phyloP scores from a whole-genome alignment of 768 basidiomycete species.

The Tephrocybe sp. region DNA sequence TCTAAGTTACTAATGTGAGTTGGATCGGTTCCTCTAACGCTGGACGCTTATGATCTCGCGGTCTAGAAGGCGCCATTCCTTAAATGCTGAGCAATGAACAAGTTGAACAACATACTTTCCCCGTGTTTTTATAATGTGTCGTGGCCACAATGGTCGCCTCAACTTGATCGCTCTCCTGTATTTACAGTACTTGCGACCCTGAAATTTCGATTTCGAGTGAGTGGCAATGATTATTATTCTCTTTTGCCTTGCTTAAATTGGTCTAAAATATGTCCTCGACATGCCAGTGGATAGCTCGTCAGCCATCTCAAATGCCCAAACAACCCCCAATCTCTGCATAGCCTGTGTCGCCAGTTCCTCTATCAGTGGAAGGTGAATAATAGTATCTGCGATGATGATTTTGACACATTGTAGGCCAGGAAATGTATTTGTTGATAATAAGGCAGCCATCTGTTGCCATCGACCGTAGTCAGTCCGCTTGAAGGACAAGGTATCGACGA shows the following conservation, averaged over 20 bases:
- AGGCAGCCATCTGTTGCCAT: slow-evolving; percentile 1
- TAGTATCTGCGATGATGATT: neutral
- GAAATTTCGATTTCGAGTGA: too few species aligned
- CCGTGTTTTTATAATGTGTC: too few species aligned
- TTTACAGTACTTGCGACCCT: too few species aligned
- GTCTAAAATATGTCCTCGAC: too few species aligned
- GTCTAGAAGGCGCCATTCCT: too few species aligned
- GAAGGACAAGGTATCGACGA: slow-evolving; percentile 8
- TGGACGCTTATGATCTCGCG: neutral
- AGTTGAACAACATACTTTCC: too few species aligned
- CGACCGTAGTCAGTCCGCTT: slow-evolving; percentile 3
- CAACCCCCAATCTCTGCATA: neutral
- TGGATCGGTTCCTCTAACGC: neutral
- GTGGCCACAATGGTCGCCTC: too few species aligned
- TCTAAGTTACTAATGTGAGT: slow-evolving; percentile 16
- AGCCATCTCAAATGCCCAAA: slow-evolving; percentile 7
- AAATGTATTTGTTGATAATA: neutral
- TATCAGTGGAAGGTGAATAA: slow-evolving; percentile 4
- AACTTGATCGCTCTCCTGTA: too few species aligned
- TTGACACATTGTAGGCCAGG: slow-evolving; percentile 3
- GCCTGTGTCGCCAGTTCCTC: slow-evolving; percentile 7
- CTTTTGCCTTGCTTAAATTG: too few species aligned
- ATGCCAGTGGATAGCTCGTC: too few species aligned
- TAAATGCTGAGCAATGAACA: too few species aligned
- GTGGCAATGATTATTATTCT: too few species aligned